These are phyloP conservation scores for Candida dajiaensis DNA, from an alignment of 805 yeast genomes.

Conservation along the genomic window DNA sequence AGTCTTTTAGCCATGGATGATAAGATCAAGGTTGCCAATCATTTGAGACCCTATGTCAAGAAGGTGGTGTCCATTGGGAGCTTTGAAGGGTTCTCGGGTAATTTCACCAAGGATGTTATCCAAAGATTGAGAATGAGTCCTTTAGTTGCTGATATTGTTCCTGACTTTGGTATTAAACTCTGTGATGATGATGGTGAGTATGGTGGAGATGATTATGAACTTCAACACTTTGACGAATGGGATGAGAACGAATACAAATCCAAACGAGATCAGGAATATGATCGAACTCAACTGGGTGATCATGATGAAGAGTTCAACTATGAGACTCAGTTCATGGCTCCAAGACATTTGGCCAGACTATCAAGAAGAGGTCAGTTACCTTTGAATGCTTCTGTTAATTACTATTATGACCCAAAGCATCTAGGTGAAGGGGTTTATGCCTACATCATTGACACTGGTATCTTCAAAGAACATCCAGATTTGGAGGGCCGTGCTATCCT, in stretches of 20 bases:
- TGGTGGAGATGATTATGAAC: conserved; percentile 4
- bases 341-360: conserved; percentile 62
- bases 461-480: conserved; percentile 53
- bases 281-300: neutral
- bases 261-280: too few relatives aligned
- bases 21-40: conserved; percentile 27
- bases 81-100: conserved; percentile 66
- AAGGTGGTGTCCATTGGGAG: conserved; percentile 60
- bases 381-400: conserved; percentile 29
- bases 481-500: conserved; percentile 52
- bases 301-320: conserved; percentile 3
- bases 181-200: conserved; percentile 32
- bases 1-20: conserved; percentile 17
- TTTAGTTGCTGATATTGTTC: conserved; percentile 60
- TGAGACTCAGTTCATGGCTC: conserved; percentile 40
- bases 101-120: conserved; percentile 42
- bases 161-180: conserved; percentile 57
- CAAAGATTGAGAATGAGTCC: conserved; percentile 50
- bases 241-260: conserved; percentile 26
- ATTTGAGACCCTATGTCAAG: conserved; percentile 40
- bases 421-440: conserved; percentile 61
- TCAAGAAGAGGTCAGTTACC: conserved; percentile 43
- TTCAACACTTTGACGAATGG: conserved; percentile 7
- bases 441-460: conserved; percentile 83
- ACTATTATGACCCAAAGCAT: conserved; percentile 39